Evolutionary conservation across 1,284 basidiomycete species (phyloP).

Genomic region (Ceratobasidium sp.): DNA sequence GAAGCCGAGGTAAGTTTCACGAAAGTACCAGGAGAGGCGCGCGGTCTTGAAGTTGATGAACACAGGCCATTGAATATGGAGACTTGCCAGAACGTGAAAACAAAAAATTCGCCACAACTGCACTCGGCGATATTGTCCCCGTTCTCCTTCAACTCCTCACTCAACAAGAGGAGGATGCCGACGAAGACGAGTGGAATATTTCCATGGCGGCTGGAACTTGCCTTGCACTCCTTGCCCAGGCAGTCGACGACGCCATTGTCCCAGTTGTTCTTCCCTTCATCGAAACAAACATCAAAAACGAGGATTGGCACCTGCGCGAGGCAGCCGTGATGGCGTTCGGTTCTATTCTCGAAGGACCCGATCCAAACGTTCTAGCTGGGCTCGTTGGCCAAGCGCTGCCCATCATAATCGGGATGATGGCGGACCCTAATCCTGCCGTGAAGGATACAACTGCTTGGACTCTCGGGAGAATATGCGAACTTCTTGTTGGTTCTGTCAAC

Average conservation of each 20-base stretch:
- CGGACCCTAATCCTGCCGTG: conserved; percentile 86
- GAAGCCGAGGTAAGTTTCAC: conserved; percentile 78
- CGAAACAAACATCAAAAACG: conserved; percentile 91
- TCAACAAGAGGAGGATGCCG: conserved; percentile 95
- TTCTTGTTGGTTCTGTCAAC: conserved; percentile 89
- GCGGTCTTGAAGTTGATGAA: conserved; percentile 29
- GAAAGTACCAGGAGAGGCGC: conserved; percentile 43
- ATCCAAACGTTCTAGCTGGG: conserved; percentile 86
- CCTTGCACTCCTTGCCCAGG: conserved; percentile 87
- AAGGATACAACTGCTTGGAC: conserved; percentile 99
- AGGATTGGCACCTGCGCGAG: conserved; percentile 96
- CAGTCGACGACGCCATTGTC: conserved; percentile 93
- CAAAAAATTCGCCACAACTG: conserved; percentile 93
- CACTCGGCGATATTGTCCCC: conserved; percentile 93
- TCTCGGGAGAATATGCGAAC: conserved; percentile 93
- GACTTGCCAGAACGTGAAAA: conserved; percentile 91
- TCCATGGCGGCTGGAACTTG: conserved; percentile 98
- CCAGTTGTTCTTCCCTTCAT: conserved; percentile 97
- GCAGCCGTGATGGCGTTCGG: conserved; percentile 99
- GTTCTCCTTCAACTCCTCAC: conserved; percentile 91
- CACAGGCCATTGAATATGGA: conserved; percentile 87
- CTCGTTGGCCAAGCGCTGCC: conserved; percentile 96
- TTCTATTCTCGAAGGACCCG: conserved; percentile 96
- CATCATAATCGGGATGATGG: conserved; percentile 96
- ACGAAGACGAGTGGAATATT: conserved; percentile 99